Conservation (phyloP, 441 rosid genomes). For the Daphne laureola region DNA sequence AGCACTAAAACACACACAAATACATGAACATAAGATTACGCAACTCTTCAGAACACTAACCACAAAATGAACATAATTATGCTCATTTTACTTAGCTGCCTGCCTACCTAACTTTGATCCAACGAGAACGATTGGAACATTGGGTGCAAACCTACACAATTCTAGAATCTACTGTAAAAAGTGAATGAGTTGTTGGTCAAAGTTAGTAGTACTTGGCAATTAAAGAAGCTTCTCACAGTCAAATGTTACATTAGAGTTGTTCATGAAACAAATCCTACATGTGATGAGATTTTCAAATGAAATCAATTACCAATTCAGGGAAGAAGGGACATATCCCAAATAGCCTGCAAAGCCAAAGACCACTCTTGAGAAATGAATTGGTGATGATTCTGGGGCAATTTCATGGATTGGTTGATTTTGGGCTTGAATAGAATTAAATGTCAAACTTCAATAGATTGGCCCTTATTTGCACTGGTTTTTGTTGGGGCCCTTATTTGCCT, state of each 20-base stretch:
- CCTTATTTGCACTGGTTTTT: too few species aligned
- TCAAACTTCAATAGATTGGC: too few species aligned
- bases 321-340: constrained; percentile 1
- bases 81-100: constrained; percentile 6
- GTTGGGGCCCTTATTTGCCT: too few species aligned
- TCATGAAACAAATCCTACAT: constrained; percentile 4
- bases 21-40: neutral
- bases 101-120: constrained; percentile 80
- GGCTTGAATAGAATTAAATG: too few species aligned
- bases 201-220: neutral
- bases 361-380: too few species aligned
- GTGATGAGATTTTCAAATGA: neutral
- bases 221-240: constrained; percentile 2
- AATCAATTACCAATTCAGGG: constrained; percentile 3
- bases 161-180: constrained; percentile 93
- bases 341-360: constrained; percentile 8
- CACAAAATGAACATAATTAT: constrained; percentile 11
- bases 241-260: neutral
- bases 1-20: neutral
- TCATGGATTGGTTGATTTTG: too few species aligned
- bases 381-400: too few species aligned
- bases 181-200: neutral
- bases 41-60: constrained; percentile 21
- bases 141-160: constrained; percentile 84
- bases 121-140: constrained; percentile 91